These are phyloP conservation scores for Rubia occidens DNA, from an alignment of 305 asterid genomes.

Conservation along the genomic window DNA sequence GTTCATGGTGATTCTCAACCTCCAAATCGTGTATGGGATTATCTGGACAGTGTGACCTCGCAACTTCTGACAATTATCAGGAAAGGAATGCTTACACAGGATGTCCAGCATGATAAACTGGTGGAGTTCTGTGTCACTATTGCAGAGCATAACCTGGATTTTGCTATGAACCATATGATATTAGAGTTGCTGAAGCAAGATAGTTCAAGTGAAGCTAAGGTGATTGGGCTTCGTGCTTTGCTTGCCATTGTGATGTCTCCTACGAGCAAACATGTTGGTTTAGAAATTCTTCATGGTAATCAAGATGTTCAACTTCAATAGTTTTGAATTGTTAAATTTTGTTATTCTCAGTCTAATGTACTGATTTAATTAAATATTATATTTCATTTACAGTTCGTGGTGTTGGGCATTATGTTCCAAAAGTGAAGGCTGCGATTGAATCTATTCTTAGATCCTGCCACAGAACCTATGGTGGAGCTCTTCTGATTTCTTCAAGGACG, in stretches of 20 bases:
- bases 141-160: constrained; percentile 98
- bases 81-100: constrained; percentile 97
- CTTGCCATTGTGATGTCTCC: constrained; percentile 99
- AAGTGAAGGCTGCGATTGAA: constrained; percentile 95
- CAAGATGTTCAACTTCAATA: constrained; percentile 5
- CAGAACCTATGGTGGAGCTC: constrained; percentile 79
- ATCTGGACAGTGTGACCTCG: constrained; percentile 95
- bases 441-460: constrained; percentile 89
- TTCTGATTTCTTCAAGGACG: constrained; percentile 95
- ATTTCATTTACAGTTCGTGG: constrained; percentile 61
- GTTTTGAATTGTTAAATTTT: background rate
- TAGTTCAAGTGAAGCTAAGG: constrained; percentile 93
- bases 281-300: constrained; percentile 95
- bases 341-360: constrained; percentile 16
- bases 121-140: constrained; percentile 96
- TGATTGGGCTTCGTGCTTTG: constrained; percentile 97
- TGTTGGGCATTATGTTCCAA: constrained; percentile 94
- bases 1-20: constrained; percentile 93
- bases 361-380: constrained; percentile 4
- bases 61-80: constrained; percentile 87
- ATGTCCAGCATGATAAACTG: constrained; percentile 95
- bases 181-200: constrained; percentile 95
- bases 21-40: constrained; percentile 92
- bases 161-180: constrained; percentile 91
- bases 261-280: constrained; percentile 81